phyloP scores from a whole-genome alignment of 179 eudicot genomes.

The Camellia oleifera region DNA sequence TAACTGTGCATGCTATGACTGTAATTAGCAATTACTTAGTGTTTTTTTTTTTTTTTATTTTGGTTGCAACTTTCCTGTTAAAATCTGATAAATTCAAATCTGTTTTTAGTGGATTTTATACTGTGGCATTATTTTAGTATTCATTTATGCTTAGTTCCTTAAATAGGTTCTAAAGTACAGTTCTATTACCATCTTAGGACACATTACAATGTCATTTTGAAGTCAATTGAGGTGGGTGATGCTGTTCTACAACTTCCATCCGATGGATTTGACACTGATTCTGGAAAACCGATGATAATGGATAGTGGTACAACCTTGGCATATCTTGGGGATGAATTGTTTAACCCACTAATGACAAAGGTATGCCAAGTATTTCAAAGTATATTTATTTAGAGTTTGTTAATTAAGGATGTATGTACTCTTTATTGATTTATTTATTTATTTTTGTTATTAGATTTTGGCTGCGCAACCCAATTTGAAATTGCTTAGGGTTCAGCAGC shows the following conservation, averaged over 20 bases:
- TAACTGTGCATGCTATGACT: not conserved
- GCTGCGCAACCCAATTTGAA: slow-evolving; percentile 52
- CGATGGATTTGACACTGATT: slow-evolving; percentile 25
- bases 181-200: slow-evolving; percentile 47
- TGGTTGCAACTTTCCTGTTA: slow-evolving; percentile 1
- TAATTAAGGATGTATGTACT: not conserved
- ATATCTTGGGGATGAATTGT: slow-evolving; percentile 64
- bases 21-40: not conserved
- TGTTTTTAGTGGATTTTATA: not conserved
- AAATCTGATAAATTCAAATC: not conserved
- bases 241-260: slow-evolving; percentile 44
- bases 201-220: slow-evolving; percentile 75
- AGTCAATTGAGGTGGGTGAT: slow-evolving; percentile 67
- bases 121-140: not conserved
- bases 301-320: slow-evolving; percentile 97
- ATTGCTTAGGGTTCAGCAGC: slow-evolving; percentile 51
- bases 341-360: slow-evolving; percentile 36
- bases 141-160: not conserved
- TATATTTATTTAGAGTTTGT: slow-evolving; percentile 4
- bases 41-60: not conserved
- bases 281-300: slow-evolving; percentile 43
- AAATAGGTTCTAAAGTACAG: slow-evolving; percentile 12
- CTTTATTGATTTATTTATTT: not conserved
- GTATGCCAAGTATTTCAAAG: slow-evolving; percentile 31
- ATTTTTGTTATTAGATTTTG: slow-evolving; percentile 43